A percentile compares a stretch with the other conserved stretches of the same genome.
Evolutionary conservation across 2,329 filamentous ascomycete species (phyloP).

Genomic region (Hypocreales sp.): DNA sequence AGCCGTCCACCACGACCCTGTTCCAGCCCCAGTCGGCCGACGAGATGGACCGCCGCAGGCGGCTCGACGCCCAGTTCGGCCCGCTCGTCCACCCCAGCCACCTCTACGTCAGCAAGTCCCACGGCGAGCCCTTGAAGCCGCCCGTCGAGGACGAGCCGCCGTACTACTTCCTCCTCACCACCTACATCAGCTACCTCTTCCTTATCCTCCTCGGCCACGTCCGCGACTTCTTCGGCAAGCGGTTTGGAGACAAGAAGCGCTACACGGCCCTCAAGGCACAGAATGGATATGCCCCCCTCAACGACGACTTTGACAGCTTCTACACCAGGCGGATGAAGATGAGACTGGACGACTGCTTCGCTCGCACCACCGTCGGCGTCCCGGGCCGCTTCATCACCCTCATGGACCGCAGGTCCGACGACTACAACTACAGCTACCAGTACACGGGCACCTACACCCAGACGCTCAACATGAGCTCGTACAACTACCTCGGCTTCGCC

Average conservation of each 20-base stretch:
- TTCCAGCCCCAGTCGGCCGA: slow-evolving; percentile 80
- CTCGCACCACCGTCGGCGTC: slow-evolving; percentile 80
- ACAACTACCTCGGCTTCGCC: slow-evolving; percentile 97
- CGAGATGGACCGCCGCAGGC: slow-evolving; percentile 60
- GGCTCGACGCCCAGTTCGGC: slow-evolving; percentile 80
- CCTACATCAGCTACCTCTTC: slow-evolving; percentile 94
- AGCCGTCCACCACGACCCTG: slow-evolving; percentile 60
- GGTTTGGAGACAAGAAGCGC: slow-evolving; percentile 66
- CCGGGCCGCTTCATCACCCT: slow-evolving; percentile 89
- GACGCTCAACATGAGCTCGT: slow-evolving; percentile 96
- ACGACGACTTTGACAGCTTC: slow-evolving; percentile 98
- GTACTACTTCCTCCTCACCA: slow-evolving; percentile 93
- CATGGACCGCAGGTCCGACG: slow-evolving; percentile 76
- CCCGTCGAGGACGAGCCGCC: slow-evolving; percentile 90
- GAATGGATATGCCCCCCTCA: slow-evolving; percentile 87
- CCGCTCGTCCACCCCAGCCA: slow-evolving; percentile 69
- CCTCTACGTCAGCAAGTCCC: slow-evolving; percentile 77
- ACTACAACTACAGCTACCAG: slow-evolving; percentile 83
- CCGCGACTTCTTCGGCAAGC: slow-evolving; percentile 94
- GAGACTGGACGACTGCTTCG: slow-evolving; percentile 93
- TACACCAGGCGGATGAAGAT: slow-evolving; percentile 87
- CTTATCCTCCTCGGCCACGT: slow-evolving; percentile 92
- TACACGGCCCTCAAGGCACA: slow-evolving; percentile 71
- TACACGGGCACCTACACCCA: slow-evolving; percentile 84
- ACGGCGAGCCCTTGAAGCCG: slow-evolving; percentile 62